Evolutionary conservation across 2,329 filamentous ascomycete genomes (phyloP), one percentile per base, ranked within the genome.

Genomic region (Sphaceloma murrayae): DNA sequence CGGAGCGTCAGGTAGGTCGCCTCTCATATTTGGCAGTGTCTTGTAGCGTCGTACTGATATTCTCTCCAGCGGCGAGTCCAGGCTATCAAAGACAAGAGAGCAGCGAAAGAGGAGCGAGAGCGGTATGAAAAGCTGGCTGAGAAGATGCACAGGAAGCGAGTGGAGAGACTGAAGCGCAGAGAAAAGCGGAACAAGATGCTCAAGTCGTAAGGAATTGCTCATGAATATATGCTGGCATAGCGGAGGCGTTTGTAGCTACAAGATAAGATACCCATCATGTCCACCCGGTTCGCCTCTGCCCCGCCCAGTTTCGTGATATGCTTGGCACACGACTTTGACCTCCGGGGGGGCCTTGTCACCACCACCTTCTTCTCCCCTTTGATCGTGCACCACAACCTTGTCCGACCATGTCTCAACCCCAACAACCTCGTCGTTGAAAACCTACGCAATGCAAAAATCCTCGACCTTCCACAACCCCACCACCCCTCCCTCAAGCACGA

Each of bases 121-220:
- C 74, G 89, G 54, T 96, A 89, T 61, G 85, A 87, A 63, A 85
- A 88, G 70, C 77, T 98, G 77, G 89, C 87, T 14, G 85, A 87
- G 68, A 96, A 91, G 70, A 96, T 98, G 91, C 89, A 96, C 69
- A 79, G 77, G 66, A 96, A 94, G 74, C 75, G 88, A 49, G 82
- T 96, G 9, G 91, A 98, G 67, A 77, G 91, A 55, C 66, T 94
- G 64, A 94, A 87, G 79, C 77, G 88, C 60, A 84, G 86, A 65
- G 91, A 98, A 72, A 96, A 96, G 80, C 79, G 91, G 60, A 98
- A 89, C 66, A 91, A 89, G 69, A 67, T 86, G 61, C 56, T 73
- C 48, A 71, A 71, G 54, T 70, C 68, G 24, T 71, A 62, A 57
- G 39, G 8, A 10, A 9, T 26, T 31, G 16, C 13, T 6, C 4